A percentile compares a stretch with the other conserved stretches of the same genome.
Conservation (phyloP, 108 stramenopile species). For the Nitzschia sp. region DNA sequence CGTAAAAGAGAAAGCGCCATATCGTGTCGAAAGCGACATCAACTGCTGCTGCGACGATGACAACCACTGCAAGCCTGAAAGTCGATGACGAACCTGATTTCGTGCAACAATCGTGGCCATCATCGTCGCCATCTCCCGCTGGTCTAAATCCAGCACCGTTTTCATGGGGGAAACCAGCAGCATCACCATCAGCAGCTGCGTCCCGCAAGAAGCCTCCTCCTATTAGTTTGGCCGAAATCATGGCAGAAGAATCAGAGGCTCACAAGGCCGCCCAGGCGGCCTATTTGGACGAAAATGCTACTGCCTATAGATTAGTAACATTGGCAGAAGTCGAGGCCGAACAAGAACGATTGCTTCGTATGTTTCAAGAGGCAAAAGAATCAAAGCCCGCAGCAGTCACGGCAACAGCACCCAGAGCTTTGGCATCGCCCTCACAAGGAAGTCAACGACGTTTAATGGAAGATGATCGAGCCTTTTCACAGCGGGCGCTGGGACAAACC, state of each 20-base stretch:
- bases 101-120: too few species aligned
- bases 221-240: conserved; percentile 25
- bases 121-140: neutral
- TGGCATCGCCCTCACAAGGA: too few species aligned
- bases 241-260: conserved; percentile 19
- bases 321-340: conserved; percentile 24
- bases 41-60: too few species aligned
- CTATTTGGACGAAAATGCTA: neutral
- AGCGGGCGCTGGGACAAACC: too few species aligned
- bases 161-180: conserved; percentile 2
- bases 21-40: too few species aligned
- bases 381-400: neutral
- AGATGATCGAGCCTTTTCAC: too few species aligned
- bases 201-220: neutral
- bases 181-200: neutral
- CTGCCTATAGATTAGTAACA: too few species aligned
- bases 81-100: too few species aligned
- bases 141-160: neutral
- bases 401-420: neutral
- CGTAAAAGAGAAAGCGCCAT: too few species aligned
- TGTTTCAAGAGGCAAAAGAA: neutral
- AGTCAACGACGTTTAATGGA: too few species aligned
- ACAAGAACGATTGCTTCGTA: conserved; percentile 23
- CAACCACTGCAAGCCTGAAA: too few species aligned
- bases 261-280: conserved; percentile 10